A percentile compares a stretch with the other conserved stretches of the same genome.
These are phyloP conservation scores for Ophiostoma montium DNA, from an alignment of 2,329 filamentous ascomycete species.

Conservation along the genomic window DNA sequence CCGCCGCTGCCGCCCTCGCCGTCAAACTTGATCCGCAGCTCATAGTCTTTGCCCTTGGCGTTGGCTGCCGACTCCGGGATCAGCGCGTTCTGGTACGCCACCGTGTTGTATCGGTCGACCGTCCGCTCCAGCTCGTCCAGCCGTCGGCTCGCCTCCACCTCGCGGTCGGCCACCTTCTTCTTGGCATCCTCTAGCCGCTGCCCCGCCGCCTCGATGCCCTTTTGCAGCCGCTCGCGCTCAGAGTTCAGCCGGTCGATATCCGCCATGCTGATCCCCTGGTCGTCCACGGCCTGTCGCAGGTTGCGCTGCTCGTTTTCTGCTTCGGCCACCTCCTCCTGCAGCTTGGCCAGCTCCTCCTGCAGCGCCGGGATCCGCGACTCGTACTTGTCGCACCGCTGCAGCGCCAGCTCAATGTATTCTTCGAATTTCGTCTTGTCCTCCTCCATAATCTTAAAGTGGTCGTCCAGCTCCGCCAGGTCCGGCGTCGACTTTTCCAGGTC, in stretches of 20 bases:
- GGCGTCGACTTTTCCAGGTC: constrained; percentile 78
- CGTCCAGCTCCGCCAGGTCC: constrained; percentile 69
- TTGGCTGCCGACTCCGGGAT: constrained; percentile 77
- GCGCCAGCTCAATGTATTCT: constrained; percentile 76
- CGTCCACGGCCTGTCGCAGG: constrained; percentile 77
- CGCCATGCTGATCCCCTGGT: constrained; percentile 88
- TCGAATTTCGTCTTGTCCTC: constrained; percentile 93
- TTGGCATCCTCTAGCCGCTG: constrained; percentile 74
- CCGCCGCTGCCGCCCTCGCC: constrained; percentile 28
- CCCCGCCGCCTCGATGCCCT: constrained; percentile 64
- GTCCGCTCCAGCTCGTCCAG: constrained; percentile 85
- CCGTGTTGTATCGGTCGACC: constrained; percentile 83
- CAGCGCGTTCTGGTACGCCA: constrained; percentile 85
- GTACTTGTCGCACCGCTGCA: constrained; percentile 80
- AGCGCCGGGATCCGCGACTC: constrained; percentile 65
- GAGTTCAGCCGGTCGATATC: constrained; percentile 99
- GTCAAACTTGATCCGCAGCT: constrained; percentile 71
- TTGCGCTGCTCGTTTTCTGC: constrained; percentile 68
- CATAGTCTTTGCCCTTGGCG: constrained; percentile 72
- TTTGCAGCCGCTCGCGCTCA: constrained; percentile 86
- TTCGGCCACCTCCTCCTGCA: constrained; percentile 58
- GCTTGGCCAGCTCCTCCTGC: constrained; percentile 74
- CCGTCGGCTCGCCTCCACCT: constrained; percentile 70
- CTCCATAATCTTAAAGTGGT: constrained; percentile 84
- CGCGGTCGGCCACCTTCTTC: constrained; percentile 68